A percentile compares a stretch with the other conserved stretches of the same genome.
Evolutionary conservation across 2,329 filamentous ascomycete species (phyloP).

Genomic region (Talaromyces islandicus): DNA sequence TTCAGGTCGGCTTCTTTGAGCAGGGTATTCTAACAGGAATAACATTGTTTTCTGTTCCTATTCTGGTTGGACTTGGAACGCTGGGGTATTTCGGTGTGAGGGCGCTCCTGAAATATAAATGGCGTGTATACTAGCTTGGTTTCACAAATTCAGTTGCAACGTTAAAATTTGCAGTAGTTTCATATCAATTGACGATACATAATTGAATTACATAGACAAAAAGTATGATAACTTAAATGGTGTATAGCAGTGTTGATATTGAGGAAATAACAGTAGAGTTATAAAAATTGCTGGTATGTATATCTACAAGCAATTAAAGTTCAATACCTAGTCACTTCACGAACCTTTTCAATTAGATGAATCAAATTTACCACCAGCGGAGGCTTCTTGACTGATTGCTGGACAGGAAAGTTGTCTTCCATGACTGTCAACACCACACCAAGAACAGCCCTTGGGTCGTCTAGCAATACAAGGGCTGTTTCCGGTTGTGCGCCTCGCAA

Average conservation of each 20-base stretch:
- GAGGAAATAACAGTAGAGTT: no score
- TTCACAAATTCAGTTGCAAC: neutral
- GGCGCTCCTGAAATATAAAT: neutral
- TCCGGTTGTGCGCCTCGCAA: neutral
- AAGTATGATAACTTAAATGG: neutral
- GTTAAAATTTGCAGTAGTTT: neutral
- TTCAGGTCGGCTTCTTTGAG: constrained; percentile 45
- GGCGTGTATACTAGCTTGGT: neutral
- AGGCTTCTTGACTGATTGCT: neutral
- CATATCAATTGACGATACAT: neutral
- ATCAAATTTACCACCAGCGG: constrained; percentile 7
- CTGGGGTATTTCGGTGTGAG: constrained; percentile 8
- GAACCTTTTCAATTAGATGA: constrained; percentile 4
- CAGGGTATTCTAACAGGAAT: constrained; percentile 37
- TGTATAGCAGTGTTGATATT: neutral
- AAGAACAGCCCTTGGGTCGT: constrained; percentile 6
- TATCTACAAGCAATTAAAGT: neutral
- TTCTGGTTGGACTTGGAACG: constrained; percentile 3
- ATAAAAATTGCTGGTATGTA: no score
- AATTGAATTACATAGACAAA: no score
- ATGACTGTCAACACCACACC: constrained; percentile 10
- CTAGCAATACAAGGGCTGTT: neutral
- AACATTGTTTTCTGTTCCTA: neutral
- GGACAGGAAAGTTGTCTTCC: constrained; percentile 21
- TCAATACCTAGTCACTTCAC: neutral